These are phyloP conservation scores for Podila epicladia DNA, from an alignment of 192 early-diverging fungal genomes.

Conservation along the genomic window DNA sequence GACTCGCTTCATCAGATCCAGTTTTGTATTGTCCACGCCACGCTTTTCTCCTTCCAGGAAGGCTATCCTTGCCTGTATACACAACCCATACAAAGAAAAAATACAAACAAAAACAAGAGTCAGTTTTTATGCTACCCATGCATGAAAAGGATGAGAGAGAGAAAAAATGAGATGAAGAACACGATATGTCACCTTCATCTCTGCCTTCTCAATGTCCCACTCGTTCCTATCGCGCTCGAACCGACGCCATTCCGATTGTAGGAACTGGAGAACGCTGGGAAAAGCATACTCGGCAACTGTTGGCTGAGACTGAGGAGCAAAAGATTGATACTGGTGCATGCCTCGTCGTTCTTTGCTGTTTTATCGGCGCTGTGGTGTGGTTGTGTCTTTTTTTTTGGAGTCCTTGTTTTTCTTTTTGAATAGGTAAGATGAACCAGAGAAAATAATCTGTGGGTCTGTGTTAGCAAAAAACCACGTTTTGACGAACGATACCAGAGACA, in stretches of 20 bases:
- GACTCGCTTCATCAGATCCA: slow-evolving; percentile 78
- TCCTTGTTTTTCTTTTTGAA: not conserved
- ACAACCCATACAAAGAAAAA: not conserved
- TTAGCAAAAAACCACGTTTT: too few relatives aligned
- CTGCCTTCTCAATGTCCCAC: slow-evolving; percentile 85
- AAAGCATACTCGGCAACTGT: slow-evolving; percentile 65
- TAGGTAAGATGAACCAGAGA: not conserved
- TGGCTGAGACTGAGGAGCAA: slow-evolving; percentile 32
- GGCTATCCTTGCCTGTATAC: slow-evolving; percentile 74
- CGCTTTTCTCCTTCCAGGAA: slow-evolving; percentile 81
- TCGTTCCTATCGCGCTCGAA: slow-evolving; percentile 88
- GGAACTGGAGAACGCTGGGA: slow-evolving; percentile 84
- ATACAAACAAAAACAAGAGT: not conserved
- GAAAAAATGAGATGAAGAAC: not conserved
- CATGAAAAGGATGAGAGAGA: not conserved
- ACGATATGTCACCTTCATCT: slow-evolving; percentile 71
- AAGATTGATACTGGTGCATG: slow-evolving; percentile 48
- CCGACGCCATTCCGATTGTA: slow-evolving; percentile 85
- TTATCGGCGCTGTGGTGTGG: not conserved
- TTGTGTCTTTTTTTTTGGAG: not conserved
- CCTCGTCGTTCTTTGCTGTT: not conserved
- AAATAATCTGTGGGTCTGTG: too few relatives aligned
- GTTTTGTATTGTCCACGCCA: slow-evolving; percentile 76
- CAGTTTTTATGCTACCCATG: not conserved
- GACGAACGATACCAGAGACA: too few relatives aligned